A percentile compares a stretch with the other conserved stretches of the same genome.
phyloP scores from a whole-genome alignment of 2,329 filamentous ascomycete species.

The Lomentospora prolificans region DNA sequence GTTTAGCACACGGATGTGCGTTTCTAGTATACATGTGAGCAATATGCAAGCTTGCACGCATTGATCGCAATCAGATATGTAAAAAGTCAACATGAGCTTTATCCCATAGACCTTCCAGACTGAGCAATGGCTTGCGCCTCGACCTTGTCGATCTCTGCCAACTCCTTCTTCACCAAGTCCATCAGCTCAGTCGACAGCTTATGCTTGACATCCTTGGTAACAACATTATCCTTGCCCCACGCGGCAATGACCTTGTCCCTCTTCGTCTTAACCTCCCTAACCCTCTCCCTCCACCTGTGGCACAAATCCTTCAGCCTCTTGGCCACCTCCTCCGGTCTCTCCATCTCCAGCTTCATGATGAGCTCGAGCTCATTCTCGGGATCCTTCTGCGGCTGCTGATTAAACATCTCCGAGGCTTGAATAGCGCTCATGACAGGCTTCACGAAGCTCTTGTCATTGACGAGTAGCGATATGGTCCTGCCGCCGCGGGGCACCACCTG shows the following conservation, averaged over 20 bases:
- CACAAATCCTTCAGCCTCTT: slow-evolving; percentile 33
- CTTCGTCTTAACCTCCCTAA: slow-evolving; percentile 36
- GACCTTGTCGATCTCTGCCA: slow-evolving; percentile 37
- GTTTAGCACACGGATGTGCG: too few relatives aligned
- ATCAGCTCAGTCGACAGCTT: slow-evolving; percentile 37
- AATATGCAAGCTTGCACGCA: neutral
- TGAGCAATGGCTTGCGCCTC: slow-evolving; percentile 39
- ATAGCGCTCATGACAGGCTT: slow-evolving; percentile 47
- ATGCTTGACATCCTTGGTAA: slow-evolving; percentile 38
- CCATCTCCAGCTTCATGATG: slow-evolving; percentile 41
- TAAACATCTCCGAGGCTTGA: slow-evolving; percentile 41
- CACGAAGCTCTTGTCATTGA: slow-evolving; percentile 33
- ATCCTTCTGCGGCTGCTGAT: slow-evolving; percentile 50
- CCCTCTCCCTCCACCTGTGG: slow-evolving; percentile 39
- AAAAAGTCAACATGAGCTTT: neutral
- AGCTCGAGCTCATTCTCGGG: slow-evolving; percentile 52
- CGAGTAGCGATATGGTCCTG: slow-evolving; percentile 29
- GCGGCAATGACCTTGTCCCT: slow-evolving; percentile 38
- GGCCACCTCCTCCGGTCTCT: slow-evolving; percentile 36
- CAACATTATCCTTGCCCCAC: slow-evolving; percentile 33
- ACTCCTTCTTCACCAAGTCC: slow-evolving; percentile 42
- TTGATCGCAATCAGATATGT: neutral
- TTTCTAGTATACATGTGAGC: slow-evolving; percentile 4
- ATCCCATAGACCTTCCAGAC: slow-evolving; percentile 20
- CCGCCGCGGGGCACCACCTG: slow-evolving; percentile 39